phyloP scores from a whole-genome alignment of 768 basidiomycete species.

The Termitomyces titanicus region DNA sequence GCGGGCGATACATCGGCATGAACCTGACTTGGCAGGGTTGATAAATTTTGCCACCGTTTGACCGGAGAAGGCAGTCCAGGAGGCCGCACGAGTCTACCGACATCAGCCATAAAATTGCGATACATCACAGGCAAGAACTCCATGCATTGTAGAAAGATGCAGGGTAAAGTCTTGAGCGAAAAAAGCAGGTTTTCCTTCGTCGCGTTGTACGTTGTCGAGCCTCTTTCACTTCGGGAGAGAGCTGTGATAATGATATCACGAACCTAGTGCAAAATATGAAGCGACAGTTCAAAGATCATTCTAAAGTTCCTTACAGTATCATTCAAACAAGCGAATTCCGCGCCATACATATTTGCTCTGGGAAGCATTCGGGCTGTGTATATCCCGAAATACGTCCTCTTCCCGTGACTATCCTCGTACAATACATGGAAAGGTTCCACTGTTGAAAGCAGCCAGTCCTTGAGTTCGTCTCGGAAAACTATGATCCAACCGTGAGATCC shows the following conservation, averaged over 20 bases:
- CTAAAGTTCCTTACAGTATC: background rate
- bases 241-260: conserved; percentile 8
- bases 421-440: conserved; percentile 7
- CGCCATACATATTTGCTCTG: conserved; percentile 10
- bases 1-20: background rate
- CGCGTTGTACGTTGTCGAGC: background rate
- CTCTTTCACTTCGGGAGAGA: conserved; percentile 6
- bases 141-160: conserved; percentile 8
- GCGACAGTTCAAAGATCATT: background rate
- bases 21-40: background rate
- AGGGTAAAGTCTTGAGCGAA: conserved; percentile 5
- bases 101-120: background rate
- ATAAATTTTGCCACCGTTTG: background rate
- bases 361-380: conserved; percentile 7
- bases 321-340: conserved; percentile 7
- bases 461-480: conserved; percentile 12
- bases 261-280: background rate
- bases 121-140: conserved; percentile 1
- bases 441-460: conserved; percentile 9
- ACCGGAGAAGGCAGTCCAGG: background rate
- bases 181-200: background rate
- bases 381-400: conserved; percentile 7
- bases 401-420: background rate
- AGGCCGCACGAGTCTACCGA: background rate
- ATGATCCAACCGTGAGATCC: conserved; percentile 14